Evolutionary conservation across 495 filamentous ascomycete species (phyloP).

Genomic region (Penicillium macrosclerotiorum): DNA sequence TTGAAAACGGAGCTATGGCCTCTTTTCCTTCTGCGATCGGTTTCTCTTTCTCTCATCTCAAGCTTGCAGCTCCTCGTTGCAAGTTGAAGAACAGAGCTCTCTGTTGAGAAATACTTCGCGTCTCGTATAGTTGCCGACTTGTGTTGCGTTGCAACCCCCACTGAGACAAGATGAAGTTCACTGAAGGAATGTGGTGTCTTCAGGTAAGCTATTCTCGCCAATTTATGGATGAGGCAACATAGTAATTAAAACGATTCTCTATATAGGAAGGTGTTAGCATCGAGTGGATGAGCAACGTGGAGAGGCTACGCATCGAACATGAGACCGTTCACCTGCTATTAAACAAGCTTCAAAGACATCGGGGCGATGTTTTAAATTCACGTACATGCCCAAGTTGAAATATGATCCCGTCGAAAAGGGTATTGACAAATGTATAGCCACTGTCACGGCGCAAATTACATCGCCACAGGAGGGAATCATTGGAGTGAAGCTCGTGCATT

Average conservation of each 20-base stretch:
- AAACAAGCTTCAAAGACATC: slow-evolving; percentile 43
- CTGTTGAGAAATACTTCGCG: neutral
- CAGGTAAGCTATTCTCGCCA: no score
- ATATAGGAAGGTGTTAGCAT: slow-evolving; percentile 40
- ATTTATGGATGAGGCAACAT: no score
- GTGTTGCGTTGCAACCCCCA: neutral
- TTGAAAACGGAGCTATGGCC: neutral
- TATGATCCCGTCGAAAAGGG: neutral
- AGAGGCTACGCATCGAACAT: slow-evolving; percentile 33
- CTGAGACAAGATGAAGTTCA: slow-evolving; percentile 42
- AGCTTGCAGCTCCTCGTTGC: no score
- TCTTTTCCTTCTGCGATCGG: neutral
- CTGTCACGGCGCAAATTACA: slow-evolving; percentile 39
- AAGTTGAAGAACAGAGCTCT: no score
- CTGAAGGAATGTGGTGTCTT: slow-evolving; percentile 44
- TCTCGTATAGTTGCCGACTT: neutral
- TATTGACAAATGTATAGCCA: slow-evolving; percentile 13
- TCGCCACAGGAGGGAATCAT: slow-evolving; percentile 59
- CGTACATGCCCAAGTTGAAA: slow-evolving; percentile 43
- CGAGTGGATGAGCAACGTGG: slow-evolving; percentile 50
- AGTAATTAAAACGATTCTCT: no score
- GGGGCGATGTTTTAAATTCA: slow-evolving; percentile 59
- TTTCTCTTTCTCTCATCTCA: neutral
- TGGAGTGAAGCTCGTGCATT: slow-evolving; percentile 63
- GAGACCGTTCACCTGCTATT: slow-evolving; percentile 38